These are phyloP conservation scores for Actinomucor elegans DNA, from an alignment of 371 early-diverging fungal genomes.

Conservation along the genomic window DNA sequence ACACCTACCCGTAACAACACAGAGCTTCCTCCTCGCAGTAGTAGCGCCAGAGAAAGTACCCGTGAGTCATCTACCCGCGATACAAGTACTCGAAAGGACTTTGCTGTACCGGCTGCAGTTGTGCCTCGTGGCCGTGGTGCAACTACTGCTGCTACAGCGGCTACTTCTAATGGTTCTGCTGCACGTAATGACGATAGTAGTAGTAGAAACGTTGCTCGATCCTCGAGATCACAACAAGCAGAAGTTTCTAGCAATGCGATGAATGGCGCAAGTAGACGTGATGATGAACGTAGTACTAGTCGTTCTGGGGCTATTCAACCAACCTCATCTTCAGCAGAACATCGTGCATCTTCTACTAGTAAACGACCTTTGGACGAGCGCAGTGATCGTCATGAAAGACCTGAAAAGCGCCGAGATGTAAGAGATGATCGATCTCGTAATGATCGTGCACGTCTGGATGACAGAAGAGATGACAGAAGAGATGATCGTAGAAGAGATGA, in stretches of 20 bases:
- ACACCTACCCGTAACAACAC: constrained; percentile 4
- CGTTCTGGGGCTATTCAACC: neutral
- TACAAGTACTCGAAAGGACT: neutral
- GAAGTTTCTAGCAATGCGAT: too few species aligned
- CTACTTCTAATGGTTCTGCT: neutral
- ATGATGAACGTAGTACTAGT: neutral
- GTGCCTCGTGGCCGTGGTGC: constrained; percentile 4
- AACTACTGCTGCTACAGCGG: neutral
- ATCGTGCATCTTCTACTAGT: too few species aligned
- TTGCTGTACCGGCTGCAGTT: neutral
- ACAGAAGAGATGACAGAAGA: constrained; percentile 6
- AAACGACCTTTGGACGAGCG: constrained; percentile 4
- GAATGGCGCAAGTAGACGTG: too few species aligned
- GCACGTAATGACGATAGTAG: neutral
- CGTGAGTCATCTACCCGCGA: neutral
- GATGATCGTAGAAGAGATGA: constrained; percentile 29
- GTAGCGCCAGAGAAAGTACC: neutral
- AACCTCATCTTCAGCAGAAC: too few species aligned
- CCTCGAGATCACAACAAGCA: too few species aligned
- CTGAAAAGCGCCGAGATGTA: constrained; percentile 7
- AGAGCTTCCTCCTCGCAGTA: constrained; percentile 1
- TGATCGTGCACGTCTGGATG: constrained; percentile 3
- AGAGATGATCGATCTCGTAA: neutral
- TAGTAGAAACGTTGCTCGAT: too few species aligned
- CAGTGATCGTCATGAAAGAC: constrained; percentile 3